Conservation (phyloP, 106 monocot genomes). For the Dendrobium catenatum region DNA sequence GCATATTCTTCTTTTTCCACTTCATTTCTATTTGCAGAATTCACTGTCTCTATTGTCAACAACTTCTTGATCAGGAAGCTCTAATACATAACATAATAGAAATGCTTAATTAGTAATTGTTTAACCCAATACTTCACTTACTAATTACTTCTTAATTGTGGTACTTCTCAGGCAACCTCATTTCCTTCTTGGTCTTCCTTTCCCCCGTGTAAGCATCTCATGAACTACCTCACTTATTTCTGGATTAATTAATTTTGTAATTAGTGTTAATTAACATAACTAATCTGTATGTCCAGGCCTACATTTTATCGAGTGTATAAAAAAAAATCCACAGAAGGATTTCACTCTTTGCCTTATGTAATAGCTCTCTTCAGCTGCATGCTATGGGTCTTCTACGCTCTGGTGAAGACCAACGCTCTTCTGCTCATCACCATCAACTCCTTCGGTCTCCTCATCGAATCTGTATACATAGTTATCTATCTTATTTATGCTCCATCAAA, state of each 20-base stretch:
- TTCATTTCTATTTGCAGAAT: not conserved
- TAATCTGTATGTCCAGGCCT: constrained; percentile 27
- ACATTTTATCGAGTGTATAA: constrained; percentile 48
- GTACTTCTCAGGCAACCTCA: not conserved
- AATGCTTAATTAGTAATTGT: not conserved
- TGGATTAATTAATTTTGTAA: not conserved
- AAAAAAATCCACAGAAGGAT: constrained; percentile 51
- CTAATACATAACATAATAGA: not conserved
- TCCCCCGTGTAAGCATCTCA: not conserved
- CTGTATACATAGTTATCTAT: constrained; percentile 52
- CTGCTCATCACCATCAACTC: constrained; percentile 79
- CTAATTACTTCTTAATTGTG: not conserved
- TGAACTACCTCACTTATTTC: not conserved
- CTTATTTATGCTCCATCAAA: constrained; percentile 41
- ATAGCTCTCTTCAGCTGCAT: constrained; percentile 58
- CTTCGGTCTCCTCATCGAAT: constrained; percentile 48
- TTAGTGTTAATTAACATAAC: not conserved
- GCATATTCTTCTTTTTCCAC: not conserved
- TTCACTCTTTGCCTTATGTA: constrained; percentile 52
- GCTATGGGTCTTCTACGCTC: constrained; percentile 69
- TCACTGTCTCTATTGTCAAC: not conserved
- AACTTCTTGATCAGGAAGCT: not conserved
- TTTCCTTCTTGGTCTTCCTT: not conserved
- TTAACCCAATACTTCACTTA: not conserved
- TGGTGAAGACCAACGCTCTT: constrained; percentile 25